Evolutionary conservation across 2,329 filamentous ascomycete genomes (phyloP).

Genomic region (Rutstroemia sp.): DNA sequence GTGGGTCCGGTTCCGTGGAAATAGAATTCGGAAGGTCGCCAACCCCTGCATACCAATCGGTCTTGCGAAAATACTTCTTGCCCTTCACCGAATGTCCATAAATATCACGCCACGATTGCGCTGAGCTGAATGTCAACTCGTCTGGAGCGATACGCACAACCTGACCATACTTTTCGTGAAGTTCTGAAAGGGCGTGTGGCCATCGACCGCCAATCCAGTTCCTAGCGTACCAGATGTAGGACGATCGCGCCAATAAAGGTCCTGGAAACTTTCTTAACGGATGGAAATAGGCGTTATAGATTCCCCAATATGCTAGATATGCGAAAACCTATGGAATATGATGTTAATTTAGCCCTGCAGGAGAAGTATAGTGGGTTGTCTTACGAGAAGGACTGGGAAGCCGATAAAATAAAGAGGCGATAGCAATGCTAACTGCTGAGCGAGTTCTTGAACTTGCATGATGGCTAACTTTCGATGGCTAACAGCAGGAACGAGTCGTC

Average conservation of each 20-base stretch:
- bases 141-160: neutral
- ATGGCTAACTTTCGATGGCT: too few relatives aligned
- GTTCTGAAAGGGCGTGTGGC: neutral
- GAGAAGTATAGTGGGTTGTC: neutral
- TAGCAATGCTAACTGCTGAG: too few relatives aligned
- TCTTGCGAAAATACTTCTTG: slow-evolving; percentile 1
- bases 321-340: neutral
- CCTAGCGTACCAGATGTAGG: slow-evolving; percentile 6
- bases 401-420: neutral
- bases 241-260: neutral
- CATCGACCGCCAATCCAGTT: slow-evolving; percentile 2
- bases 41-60: slow-evolving; percentile 5
- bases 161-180: slow-evolving; percentile 1
- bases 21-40: slow-evolving; percentile 1
- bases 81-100: slow-evolving; percentile 6
- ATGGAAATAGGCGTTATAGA: slow-evolving; percentile 7
- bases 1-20: neutral
- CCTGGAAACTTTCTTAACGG: slow-evolving; percentile 7
- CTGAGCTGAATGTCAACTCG: slow-evolving; percentile 3
- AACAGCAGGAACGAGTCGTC: too few relatives aligned
- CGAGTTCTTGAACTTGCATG: too few relatives aligned
- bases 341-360: neutral
- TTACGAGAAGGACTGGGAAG: neutral
- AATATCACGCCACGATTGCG: slow-evolving; percentile 2
- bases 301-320: neutral